Evolutionary conservation across 257 asterid genomes (phyloP), one percentile per base, ranked within the genome.

Genomic region (Galeopsis tetrahit): DNA sequence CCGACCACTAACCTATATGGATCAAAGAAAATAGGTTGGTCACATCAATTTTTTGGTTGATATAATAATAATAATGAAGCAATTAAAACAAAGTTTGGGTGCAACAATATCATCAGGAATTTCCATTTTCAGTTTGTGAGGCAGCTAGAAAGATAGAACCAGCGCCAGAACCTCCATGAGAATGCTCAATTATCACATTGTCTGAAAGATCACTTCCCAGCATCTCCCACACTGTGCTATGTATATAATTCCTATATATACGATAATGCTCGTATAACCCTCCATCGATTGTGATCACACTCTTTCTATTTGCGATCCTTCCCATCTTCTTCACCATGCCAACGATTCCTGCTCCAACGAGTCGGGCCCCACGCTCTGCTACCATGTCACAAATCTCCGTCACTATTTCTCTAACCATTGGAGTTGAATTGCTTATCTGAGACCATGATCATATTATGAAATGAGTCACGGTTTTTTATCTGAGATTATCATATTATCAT

Each of bases 171-270:
- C 93, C 97, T 4, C 97, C 96, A 63, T 86, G 96, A 51, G 89
- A 82, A 56, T 86, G 89, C 68, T 91, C 93, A 2, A 91, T 82
- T 31, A 84, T 75, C 66, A 89, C 86, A 31, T 89, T 89, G 55
- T 87, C 90, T 0, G 91, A 86, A 8, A 83, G 85, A 36, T 85
- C 96, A 17, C 75, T 72, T 17, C 97, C 97, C 1, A 91, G 88
- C 91, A 91, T 86, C 66, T 91, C 96, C 96, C 93, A 87, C 1
- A 91, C 96, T 34, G 86, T 85, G 83, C 96, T 85, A 58, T 91
- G 95, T 11, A 91, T 79, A 75, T 89, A 91, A 75, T 89, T 89
- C 69, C 96, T 77, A 44, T 85, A 89, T 21, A 89, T 65, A 0
- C 96, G 88, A 73, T 89, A 89, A 53, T 87, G 93, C 64, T 89